Evolutionary conservation across 805 yeast species (phyloP), one percentile per base, ranked within the genome.

Genomic region (Millerozyma miso): DNA sequence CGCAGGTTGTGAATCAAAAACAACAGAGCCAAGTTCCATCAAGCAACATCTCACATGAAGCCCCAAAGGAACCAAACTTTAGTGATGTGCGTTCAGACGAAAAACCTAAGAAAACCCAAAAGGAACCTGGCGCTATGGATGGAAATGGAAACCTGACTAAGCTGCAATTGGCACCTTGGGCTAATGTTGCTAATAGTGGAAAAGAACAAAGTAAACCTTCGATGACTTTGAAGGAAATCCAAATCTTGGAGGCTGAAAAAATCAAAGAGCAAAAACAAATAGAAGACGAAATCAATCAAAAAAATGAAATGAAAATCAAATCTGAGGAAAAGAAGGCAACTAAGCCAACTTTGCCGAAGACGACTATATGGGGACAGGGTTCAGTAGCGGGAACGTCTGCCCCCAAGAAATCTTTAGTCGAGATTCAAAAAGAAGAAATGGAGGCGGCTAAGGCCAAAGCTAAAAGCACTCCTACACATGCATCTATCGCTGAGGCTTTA

Each of bases 381-480:
- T 49, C 55, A 17, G 38, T 58, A 4, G 19, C 59, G 1, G 38
- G 53, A 13, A 46, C 56, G 2, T 38, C 47, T n/a, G 55, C 56
- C 12, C 74, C 77, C 26, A 60, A 63, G 29, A 77, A 76, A 56
- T 71, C 84, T 0, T 65, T 81, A 42, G 80, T 79, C 10, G 85
- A 81, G 42, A 80, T 81, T 46, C 84, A 80, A 54, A 73, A 62
- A 45, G 86, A 81, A 59, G 83, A 80, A 58, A 75, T 67, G 31
- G 71, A 61, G 37, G 69, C 69, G 18, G 64, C 66, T 15, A 53
- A 53, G 31, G 52, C 59, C 23, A 52, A 49, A 56, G 62, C 55
- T 14, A 45, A 48, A 41, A 44, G 50, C 13, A 10, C 39, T 12
- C n/a, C 41, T 31, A 31, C 38, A 18, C 55, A 60, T 39, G 38